Conservation (phyloP, 495 filamentous ascomycete genomes). For the Penicillium angulare region DNA sequence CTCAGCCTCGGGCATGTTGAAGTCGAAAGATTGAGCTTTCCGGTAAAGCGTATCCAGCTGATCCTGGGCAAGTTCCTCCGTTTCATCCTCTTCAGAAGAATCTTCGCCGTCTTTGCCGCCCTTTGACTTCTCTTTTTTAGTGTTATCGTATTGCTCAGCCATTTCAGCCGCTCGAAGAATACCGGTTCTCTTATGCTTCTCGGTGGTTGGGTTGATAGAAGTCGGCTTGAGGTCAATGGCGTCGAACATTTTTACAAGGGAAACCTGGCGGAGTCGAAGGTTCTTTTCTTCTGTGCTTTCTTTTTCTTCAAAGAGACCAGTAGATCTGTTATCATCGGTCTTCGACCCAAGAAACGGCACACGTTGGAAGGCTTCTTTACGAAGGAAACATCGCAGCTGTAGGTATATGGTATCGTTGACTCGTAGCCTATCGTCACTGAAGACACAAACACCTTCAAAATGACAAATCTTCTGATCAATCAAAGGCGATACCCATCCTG, state of each 20-base stretch:
- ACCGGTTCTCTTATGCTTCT: conserved; percentile 75
- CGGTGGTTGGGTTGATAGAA: conserved; percentile 48
- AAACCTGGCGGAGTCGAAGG: conserved; percentile 81
- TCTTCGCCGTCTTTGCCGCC: conserved; percentile 41
- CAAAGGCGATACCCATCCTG: conserved; percentile 90
- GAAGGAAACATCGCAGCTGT: conserved; percentile 77
- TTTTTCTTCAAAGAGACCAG: conserved; percentile 72
- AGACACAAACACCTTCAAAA: conserved; percentile 89
- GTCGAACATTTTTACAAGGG: conserved; percentile 82
- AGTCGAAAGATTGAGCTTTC: conserved; percentile 97
- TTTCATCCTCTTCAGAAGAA: conserved; percentile 70
- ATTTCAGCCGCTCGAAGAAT: conserved; percentile 84
- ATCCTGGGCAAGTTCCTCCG: conserved; percentile 88
- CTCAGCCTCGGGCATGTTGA: conserved; percentile 80
- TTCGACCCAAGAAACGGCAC: conserved; percentile 51
- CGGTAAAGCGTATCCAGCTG: conserved; percentile 92
- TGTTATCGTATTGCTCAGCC: conserved; percentile 73
- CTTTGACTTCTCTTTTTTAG: conserved; percentile 49
- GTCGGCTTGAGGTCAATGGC: conserved; percentile 81
- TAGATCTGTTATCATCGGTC: conserved; percentile 66
- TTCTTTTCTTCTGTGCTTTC: conserved; percentile 84
- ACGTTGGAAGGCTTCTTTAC: conserved; percentile 68
- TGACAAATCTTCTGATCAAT: conserved; percentile 88
- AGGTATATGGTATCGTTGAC: conserved; percentile 93
- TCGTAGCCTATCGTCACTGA: conserved; percentile 75